Evolutionary conservation across 2,329 filamentous ascomycete species (phyloP).

Genomic region (Scedosporium aurantiacum): DNA sequence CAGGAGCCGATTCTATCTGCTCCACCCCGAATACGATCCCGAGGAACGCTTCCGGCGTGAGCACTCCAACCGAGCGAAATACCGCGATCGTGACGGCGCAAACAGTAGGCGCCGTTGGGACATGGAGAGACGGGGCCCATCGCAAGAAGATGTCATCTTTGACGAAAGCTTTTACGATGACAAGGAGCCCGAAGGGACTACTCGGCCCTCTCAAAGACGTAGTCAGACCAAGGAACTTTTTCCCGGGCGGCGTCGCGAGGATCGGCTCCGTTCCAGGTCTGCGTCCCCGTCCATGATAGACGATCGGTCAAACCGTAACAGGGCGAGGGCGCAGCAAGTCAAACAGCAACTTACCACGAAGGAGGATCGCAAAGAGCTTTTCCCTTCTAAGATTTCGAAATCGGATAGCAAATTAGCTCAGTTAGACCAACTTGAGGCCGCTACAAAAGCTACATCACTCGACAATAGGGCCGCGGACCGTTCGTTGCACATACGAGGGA

Average conservation of each 20-base stretch:
- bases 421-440: constrained; percentile 26
- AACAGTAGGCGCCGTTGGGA: not conserved
- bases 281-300: constrained; percentile 37
- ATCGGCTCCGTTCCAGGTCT: constrained; percentile 32
- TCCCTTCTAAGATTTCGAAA: constrained; percentile 7
- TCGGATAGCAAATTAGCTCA: constrained; percentile 14
- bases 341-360: constrained; percentile 17
- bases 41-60: constrained; percentile 56
- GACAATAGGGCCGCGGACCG: constrained; percentile 19
- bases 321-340: constrained; percentile 21
- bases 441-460: constrained; percentile 26
- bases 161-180: constrained; percentile 80
- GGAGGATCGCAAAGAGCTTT: constrained; percentile 9
- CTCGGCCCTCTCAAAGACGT: not conserved
- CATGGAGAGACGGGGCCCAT: constrained; percentile 19
- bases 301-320: constrained; percentile 23
- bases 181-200: not conserved
- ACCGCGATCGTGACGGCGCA: constrained; percentile 45
- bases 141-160: constrained; percentile 45
- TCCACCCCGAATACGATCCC: constrained; percentile 82
- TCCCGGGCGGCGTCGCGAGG: constrained; percentile 24
- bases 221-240: constrained; percentile 56
- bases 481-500: constrained; percentile 49
- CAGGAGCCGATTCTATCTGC: constrained; percentile 81
- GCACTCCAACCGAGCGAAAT: constrained; percentile 46